Conservation (phyloP, 441 rosid genomes). For the Euphorbia corollata region DNA sequence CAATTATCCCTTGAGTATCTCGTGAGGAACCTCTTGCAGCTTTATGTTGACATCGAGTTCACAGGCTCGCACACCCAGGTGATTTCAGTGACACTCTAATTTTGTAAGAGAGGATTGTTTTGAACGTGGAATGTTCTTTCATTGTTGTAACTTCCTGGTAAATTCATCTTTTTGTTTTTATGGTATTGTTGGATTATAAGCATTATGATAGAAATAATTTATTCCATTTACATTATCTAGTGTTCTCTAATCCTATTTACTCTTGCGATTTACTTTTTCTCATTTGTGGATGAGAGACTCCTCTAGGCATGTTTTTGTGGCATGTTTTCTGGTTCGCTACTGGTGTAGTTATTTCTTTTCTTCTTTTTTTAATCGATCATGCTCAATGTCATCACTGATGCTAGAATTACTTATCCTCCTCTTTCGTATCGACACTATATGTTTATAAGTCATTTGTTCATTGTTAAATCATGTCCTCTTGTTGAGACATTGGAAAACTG, state of each 20-base stretch:
- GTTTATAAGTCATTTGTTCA: neutral
- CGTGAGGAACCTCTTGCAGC: conserved; percentile 93
- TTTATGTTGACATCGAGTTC: conserved; percentile 98
- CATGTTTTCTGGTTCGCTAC: neutral
- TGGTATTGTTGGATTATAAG: conserved; percentile 3
- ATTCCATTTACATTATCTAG: neutral
- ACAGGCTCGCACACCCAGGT: conserved; percentile 99
- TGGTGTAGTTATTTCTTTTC: neutral
- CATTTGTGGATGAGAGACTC: neutral
- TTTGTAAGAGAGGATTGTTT: conserved; percentile 12
- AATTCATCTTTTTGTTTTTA: neutral
- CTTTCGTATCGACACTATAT: neutral
- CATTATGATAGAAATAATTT: neutral
- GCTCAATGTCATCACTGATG: neutral
- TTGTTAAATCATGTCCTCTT: neutral
- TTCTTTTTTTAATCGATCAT: neutral
- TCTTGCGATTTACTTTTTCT: neutral
- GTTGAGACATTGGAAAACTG: neutral
- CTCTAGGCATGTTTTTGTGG: neutral
- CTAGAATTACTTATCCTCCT: neutral
- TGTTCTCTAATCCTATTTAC: neutral
- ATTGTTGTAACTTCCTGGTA: neutral
- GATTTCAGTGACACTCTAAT: conserved; percentile 24
- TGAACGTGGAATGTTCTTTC: neutral
- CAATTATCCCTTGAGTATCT: conserved; percentile 86